Percentiles rank a stretch among this genome's conserved stretches.
Evolutionary conservation across 371 early-diverging fungal species (phyloP).

Genomic region (Syncephalastrum contaminatum): DNA sequence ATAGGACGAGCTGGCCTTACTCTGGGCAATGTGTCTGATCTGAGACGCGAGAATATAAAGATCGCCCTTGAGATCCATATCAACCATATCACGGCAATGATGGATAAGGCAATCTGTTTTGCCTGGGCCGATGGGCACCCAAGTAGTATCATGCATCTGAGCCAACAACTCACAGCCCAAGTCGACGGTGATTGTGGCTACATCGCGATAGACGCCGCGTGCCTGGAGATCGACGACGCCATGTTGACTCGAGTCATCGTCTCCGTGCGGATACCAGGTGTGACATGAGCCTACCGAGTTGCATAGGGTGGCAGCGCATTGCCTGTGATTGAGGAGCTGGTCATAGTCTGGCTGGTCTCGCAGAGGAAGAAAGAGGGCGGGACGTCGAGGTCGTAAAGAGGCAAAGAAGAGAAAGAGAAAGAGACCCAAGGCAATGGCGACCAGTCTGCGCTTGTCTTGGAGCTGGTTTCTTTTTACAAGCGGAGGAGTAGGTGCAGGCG

Average conservation of each 20-base stretch:
- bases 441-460: background rate
- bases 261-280: conserved; percentile 9
- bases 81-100: conserved; percentile 32
- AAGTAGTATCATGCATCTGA: conserved; percentile 18
- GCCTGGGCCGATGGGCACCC: conserved; percentile 30
- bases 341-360: conserved; percentile 15
- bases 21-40: conserved; percentile 22
- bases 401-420: background rate
- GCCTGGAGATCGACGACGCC: conserved; percentile 15
- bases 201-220: conserved; percentile 34
- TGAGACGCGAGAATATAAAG: conserved; percentile 30
- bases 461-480: background rate
- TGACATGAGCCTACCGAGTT: conserved; percentile 6
- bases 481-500: no score
- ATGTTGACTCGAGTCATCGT: conserved; percentile 4
- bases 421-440: background rate
- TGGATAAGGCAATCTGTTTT: conserved; percentile 18
- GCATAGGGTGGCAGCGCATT: conserved; percentile 15
- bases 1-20: conserved; percentile 14
- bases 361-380: conserved; percentile 1
- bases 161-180: conserved; percentile 33
- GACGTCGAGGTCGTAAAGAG: background rate
- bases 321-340: conserved; percentile 6
- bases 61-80: conserved; percentile 30
- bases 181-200: conserved; percentile 28